Base-by-base conservation (phyloP, 1,139 yeast species). In the Taphrina populina region DNA sequence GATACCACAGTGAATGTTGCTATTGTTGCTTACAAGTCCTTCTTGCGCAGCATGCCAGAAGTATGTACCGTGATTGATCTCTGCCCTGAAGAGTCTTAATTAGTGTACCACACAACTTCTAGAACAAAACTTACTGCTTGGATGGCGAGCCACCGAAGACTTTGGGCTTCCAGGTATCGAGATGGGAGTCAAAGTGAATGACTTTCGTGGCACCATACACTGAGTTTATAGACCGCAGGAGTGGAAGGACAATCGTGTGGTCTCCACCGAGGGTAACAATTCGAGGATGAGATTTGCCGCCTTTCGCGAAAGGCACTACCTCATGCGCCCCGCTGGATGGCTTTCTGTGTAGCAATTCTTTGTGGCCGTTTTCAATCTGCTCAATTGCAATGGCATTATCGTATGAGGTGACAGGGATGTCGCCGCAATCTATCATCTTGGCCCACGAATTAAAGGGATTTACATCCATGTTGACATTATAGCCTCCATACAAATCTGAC, bases 41-140 rank as follows among this genome's bases (percentile, higher is more conserved):
- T 84, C 90, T 59, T 82, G 72, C 47, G 74, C 71, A 2, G 92
- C 94, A 72, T 81, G 76, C 90, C 90, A 84, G 37, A 84, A 73
- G 88, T 84, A 83, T 13, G 88, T 81, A 1, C 94, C 94, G 65
- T 84, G 94, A 51, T 83, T 84, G 65, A 83, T 75, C 54, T 80
- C 80, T 40, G 66, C 65, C 8, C 66, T 59, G n/a, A 8, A 7
- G 10, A 4, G 13, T 27, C 13, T 26, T 24, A 20, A 10, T 8
- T 19, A 5, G 4, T 4, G n/a, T 21, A 6, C 6, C 8, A 10
- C 11, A 13, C 34, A 40, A n/a, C 15, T 13, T 15, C 34, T 6
- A 24, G 11, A 21, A 13, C 19, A 24, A 13, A 8, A 27, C 45
- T 4, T 27, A 40, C 45, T 43, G 47, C 24, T 79, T 79, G 8